Evolutionary conservation across 768 basidiomycete species (phyloP), one percentile per base, ranked within the genome.

Genomic region (Phlebiopsis gigantea): DNA sequence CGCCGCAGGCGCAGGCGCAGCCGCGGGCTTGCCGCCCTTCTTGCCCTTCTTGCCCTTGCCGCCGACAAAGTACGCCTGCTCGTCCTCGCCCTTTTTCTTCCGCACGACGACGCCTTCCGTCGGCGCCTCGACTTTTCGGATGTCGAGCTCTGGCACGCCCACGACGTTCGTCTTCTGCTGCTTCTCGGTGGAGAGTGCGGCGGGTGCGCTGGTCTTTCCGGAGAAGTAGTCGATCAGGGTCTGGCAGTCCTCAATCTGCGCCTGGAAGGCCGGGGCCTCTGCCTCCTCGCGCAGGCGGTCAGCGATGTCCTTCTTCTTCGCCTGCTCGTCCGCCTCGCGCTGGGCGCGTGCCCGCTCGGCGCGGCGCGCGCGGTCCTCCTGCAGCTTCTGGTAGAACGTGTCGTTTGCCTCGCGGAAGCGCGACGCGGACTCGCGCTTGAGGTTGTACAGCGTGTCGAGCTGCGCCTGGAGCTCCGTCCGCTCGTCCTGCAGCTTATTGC

Each of bases 241-340:
- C 67, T 91, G 88, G 74, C 94, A 98, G 69, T 98, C 97, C 75
- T 98, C 93, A 65, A 99, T 93, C 69, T 98, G 84, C 53, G 84
- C 79, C 66, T 92, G 90, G 79, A 82, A 98, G 0, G 97, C 97
- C 25, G 97, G 95, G 22, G 79, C 66, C 57, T 85, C 83, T 22
- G 97, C 97, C 68, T 98, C 94, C 58, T 99, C 97, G 51, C 89
- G 84, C 46, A 98, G 70, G 39, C 84, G 86, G 62, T 88, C 81
- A 9, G 83, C 87, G 57, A 87, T 77, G 68, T 93, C 93, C 71
- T 85, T 75, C 69, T 83, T 88, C 76, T 89, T 93, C 65, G 82
- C 79, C 28, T 83, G 78, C 67, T 93, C 93, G 66, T 87, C 85
- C 22, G 79, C 88, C 19, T 79, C 85, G 56, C 84, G 86, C 70